These are phyloP conservation scores for Incumbomyces lentus DNA, from an alignment of 2,329 filamentous ascomycete genomes.

Conservation along the genomic window DNA sequence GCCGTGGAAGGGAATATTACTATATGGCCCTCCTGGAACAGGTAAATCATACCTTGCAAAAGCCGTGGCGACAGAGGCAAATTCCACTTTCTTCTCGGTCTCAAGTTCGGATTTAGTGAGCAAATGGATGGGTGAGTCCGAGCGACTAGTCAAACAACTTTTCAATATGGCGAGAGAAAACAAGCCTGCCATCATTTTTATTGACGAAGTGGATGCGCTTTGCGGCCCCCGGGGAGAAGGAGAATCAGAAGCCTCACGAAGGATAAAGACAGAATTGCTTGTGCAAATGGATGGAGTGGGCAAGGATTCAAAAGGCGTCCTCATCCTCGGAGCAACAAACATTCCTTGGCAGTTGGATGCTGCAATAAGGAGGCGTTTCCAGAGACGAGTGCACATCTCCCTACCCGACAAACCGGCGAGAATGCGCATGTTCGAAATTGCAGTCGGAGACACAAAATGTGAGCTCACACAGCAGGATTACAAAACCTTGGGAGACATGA, in stretches of 20 bases:
- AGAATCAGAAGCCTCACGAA: slow-evolving; percentile 90
- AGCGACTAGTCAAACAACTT: slow-evolving; percentile 89
- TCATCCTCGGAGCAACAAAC: slow-evolving; percentile 93
- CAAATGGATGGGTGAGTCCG: slow-evolving; percentile 99
- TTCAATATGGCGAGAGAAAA: slow-evolving; percentile 98
- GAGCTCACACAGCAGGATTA: slow-evolving; percentile 69
- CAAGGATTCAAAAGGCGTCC: slow-evolving; percentile 83
- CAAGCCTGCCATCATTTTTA: slow-evolving; percentile 96
- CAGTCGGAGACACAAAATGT: slow-evolving; percentile 86
- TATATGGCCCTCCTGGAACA: slow-evolving; percentile 92
- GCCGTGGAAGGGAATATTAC: slow-evolving; percentile 94
- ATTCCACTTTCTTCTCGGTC: slow-evolving; percentile 98
- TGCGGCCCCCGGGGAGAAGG: slow-evolving; percentile 89
- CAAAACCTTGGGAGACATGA: slow-evolving; percentile 65
- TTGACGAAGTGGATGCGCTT: slow-evolving; percentile 93
- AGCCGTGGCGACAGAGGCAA: slow-evolving; percentile 93
- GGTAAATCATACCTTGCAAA: slow-evolving; percentile 97
- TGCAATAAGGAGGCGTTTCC: slow-evolving; percentile 90
- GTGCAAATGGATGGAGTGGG: slow-evolving; percentile 99
- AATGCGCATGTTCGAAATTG: slow-evolving; percentile 90
- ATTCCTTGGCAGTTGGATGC: slow-evolving; percentile 98
- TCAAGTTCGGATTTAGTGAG: slow-evolving; percentile 94
- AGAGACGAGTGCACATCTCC: slow-evolving; percentile 89
- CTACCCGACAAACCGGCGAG: slow-evolving; percentile 78
- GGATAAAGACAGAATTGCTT: slow-evolving; percentile 96